phyloP scores from a whole-genome alignment of 1,139 yeast genomes.

The Yamadazyma kanchanaburiensis region DNA sequence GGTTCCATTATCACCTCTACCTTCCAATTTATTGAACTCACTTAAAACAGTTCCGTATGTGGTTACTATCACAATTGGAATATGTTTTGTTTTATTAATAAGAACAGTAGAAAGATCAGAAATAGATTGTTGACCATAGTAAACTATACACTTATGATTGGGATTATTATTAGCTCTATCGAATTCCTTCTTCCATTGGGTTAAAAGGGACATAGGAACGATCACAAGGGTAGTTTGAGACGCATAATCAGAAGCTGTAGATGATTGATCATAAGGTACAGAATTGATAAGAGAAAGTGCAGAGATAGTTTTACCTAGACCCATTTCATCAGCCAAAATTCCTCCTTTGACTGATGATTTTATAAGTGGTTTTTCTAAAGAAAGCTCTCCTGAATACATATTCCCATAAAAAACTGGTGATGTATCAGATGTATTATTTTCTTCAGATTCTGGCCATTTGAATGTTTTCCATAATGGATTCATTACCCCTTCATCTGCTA shows the following conservation, averaged over 20 bases:
- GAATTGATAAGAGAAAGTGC: constrained; percentile 71
- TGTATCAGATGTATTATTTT: too few species aligned
- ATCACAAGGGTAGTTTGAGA: constrained; percentile 71
- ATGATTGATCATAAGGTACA: constrained; percentile 46
- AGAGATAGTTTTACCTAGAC: constrained; percentile 89
- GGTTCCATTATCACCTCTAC: constrained; percentile 27
- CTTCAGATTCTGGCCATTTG: constrained; percentile 56
- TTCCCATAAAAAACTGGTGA: constrained; percentile 91
- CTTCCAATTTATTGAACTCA: constrained; percentile 53
- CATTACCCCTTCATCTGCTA: constrained; percentile 50
- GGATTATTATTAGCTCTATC: constrained; percentile 51
- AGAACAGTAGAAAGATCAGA: constrained; percentile 44
- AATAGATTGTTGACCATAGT: constrained; percentile 67
- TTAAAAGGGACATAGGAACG: constrained; percentile 85
- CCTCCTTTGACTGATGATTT: constrained; percentile 71
- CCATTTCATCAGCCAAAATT: constrained; percentile 96
- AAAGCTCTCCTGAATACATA: constrained; percentile 77
- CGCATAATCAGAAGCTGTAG: constrained; percentile 46
- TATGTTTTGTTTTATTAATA: constrained; percentile 29
- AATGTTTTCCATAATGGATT: constrained; percentile 88
- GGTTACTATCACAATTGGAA: constrained; percentile 77
- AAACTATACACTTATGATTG: constrained; percentile 49
- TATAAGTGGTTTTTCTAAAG: constrained; percentile 61
- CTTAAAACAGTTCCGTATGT: constrained; percentile 85
- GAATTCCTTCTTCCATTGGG: constrained; percentile 91